Conservation (phyloP, 176 grass and related monocot genomes). For the Elymus sibiricus region DNA sequence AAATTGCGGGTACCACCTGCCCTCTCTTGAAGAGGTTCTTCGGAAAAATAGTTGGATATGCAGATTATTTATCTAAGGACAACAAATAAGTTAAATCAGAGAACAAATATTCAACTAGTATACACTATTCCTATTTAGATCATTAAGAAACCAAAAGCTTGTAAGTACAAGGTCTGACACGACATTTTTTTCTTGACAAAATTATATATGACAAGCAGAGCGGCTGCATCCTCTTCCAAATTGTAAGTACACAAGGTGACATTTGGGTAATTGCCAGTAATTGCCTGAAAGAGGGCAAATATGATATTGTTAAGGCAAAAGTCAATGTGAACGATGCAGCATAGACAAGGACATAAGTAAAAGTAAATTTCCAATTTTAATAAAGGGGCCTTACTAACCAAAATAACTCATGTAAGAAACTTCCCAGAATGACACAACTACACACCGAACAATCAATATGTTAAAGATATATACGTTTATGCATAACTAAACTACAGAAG, state of each 20-base stretch:
- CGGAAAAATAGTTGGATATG: no score
- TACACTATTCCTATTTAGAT: background rate
- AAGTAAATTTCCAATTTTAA: no score
- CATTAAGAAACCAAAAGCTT: background rate
- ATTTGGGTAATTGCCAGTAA: background rate
- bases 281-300: background rate
- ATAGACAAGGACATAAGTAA: background rate
- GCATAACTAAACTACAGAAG: background rate
- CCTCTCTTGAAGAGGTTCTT: no score
- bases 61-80: no score
- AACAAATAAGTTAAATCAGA: no score
- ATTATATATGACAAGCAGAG: background rate
- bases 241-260: background rate
- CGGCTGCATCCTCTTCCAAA: background rate
- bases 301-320: background rate
- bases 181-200: background rate
- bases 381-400: no score
- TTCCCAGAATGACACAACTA: background rate
- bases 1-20: no score
- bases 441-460: background rate
- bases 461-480: background rate
- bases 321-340: background rate
- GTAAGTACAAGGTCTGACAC: background rate
- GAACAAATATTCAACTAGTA: no score
- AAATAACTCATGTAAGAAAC: background rate